Percentiles rank a stretch among this genome's conserved stretches.
phyloP scores from a whole-genome alignment of 164 flowering plant species.

The Amborella trichopoda region DNA sequence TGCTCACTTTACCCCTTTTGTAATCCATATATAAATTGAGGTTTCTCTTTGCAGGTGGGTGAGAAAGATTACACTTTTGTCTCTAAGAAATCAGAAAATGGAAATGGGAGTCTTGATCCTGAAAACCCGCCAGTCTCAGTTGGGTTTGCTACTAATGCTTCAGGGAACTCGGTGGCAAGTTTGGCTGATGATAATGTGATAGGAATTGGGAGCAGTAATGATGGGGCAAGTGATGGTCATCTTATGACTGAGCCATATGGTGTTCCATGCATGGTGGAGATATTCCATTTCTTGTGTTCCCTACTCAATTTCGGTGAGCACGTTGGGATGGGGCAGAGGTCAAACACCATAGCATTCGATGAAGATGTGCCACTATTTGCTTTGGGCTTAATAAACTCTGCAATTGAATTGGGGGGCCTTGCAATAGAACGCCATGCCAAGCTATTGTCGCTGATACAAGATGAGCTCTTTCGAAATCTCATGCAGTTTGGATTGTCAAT shows the following conservation, averaged over 20 bases:
- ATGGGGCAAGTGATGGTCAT: constrained; percentile 10
- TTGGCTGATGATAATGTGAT: constrained; percentile 12
- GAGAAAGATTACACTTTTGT: constrained; percentile 11
- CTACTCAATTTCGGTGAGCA: constrained; percentile 23
- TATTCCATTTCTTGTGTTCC: constrained; percentile 28
- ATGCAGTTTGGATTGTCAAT: constrained; percentile 34
- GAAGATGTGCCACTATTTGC: constrained; percentile 36
- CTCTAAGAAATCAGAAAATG: constrained; percentile 14
- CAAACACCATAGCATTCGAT: constrained; percentile 24
- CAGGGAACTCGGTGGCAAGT: constrained; percentile 3
- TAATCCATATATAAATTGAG: no score
- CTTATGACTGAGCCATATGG: constrained; percentile 26
- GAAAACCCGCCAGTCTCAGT: constrained; percentile 7
- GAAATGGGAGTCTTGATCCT: constrained; percentile 10
- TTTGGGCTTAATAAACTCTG: constrained; percentile 28
- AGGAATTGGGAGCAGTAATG: constrained; percentile 8
- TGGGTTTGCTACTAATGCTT: constrained; percentile 12
- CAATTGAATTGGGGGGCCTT: constrained; percentile 28
- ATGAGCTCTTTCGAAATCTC: constrained; percentile 24
- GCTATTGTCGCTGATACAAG: constrained; percentile 23
- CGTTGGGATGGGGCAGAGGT: constrained; percentile 17
- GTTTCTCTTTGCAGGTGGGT: constrained; percentile 15
- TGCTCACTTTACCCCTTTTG: neutral
- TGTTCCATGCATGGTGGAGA: constrained; percentile 34
- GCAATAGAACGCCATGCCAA: constrained; percentile 19